Evolutionary conservation across 257 asterid genomes (phyloP).

Genomic region (Verbascum thapsus): DNA sequence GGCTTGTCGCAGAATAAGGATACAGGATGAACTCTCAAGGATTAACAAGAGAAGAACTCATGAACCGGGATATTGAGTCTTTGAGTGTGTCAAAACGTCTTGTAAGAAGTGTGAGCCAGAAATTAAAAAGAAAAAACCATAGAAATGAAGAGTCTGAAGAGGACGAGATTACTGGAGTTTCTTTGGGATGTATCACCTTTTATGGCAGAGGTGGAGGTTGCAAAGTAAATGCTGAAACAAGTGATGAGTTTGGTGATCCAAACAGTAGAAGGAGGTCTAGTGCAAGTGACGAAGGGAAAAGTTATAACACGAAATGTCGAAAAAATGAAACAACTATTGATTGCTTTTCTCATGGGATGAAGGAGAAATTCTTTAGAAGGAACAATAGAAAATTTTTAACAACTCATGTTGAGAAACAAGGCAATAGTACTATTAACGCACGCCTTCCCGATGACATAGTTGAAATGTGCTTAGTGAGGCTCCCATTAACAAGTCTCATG

Average conservation of each 20-base stretch:
- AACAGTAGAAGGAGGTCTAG: constrained; percentile 64
- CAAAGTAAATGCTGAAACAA: constrained; percentile 85
- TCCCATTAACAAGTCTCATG: constrained; percentile 73
- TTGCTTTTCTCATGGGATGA: constrained; percentile 74
- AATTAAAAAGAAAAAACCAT: constrained; percentile 59
- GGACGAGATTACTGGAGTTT: constrained; percentile 53
- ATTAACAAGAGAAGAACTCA: constrained; percentile 45
- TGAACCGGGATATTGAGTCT: constrained; percentile 54
- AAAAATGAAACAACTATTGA: constrained; percentile 57
- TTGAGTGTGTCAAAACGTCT: constrained; percentile 68
- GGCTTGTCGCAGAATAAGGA: constrained; percentile 31
- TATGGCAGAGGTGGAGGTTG: constrained; percentile 91
- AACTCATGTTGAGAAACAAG: constrained; percentile 37
- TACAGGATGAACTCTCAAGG: constrained; percentile 47
- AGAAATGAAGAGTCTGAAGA: constrained; percentile 57
- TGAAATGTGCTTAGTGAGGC: constrained; percentile 89
- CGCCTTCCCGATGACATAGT: constrained; percentile 87
- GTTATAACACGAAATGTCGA: constrained; percentile 45
- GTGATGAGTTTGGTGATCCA: constrained; percentile 64
- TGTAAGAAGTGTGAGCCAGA: constrained; percentile 80
- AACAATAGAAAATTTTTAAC: constrained; percentile 49
- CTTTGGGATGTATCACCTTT: constrained; percentile 75
- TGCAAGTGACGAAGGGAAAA: constrained; percentile 71
- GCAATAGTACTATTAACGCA: constrained; percentile 52
- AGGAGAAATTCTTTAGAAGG: constrained; percentile 70